These are phyloP conservation scores for Exophiala oligosperma DNA, from an alignment of 2,329 filamentous ascomycete genomes.

Conservation along the genomic window DNA sequence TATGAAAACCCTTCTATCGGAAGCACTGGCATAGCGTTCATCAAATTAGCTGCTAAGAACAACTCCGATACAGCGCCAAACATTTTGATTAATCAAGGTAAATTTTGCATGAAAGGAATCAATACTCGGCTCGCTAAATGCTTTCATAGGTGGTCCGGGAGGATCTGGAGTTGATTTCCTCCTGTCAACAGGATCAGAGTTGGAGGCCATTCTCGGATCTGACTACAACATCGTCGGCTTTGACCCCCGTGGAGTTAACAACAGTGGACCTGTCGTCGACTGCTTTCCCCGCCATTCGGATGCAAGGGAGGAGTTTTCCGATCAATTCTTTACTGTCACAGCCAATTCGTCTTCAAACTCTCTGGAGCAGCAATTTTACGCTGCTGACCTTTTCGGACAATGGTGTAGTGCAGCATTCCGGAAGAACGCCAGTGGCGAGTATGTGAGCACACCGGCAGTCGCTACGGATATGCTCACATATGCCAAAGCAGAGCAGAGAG, in stretches of 20 bases:
- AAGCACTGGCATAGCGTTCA: neutral
- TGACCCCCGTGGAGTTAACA: constrained; percentile 46
- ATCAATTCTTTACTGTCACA: neutral
- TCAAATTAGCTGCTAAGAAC: neutral
- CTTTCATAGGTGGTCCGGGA: constrained; percentile 5
- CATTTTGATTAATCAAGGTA: neutral
- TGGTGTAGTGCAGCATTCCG: neutral
- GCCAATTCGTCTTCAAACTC: constrained; percentile 43
- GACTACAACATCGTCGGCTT: constrained; percentile 47
- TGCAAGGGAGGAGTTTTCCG: neutral
- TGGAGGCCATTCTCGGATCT: neutral
- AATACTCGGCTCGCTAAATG: neutral
- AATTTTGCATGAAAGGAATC: too few species aligned
- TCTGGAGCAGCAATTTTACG: constrained; percentile 26
- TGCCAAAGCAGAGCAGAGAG: neutral
- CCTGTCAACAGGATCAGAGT: neutral
- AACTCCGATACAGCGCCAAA: neutral
- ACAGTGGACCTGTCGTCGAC: constrained; percentile 41
- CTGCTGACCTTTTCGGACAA: neutral
- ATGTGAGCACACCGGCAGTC: neutral
- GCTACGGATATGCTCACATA: neutral
- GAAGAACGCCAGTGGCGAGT: neutral
- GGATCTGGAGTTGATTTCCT: neutral
- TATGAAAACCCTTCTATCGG: neutral
- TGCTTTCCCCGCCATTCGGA: constrained; percentile 38